A percentile compares a stretch with the other conserved stretches of the same genome.
These are phyloP conservation scores for Daldinia vernicosa DNA, from an alignment of 495 filamentous ascomycete genomes.

Conservation along the genomic window DNA sequence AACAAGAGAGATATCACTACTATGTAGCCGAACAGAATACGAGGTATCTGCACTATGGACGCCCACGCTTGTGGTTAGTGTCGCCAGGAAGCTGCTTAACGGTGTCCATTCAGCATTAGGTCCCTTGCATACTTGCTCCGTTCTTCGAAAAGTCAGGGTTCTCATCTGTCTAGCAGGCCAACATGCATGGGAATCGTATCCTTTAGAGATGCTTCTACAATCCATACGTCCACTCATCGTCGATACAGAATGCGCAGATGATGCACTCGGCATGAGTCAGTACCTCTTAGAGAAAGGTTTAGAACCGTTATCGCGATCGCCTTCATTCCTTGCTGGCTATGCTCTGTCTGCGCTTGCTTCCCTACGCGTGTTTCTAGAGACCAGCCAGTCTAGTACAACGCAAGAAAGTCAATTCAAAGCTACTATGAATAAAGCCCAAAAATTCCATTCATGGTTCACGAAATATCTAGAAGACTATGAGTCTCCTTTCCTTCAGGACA, in stretches of 20 bases:
- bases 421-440: conserved; percentile 71
- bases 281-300: conserved; percentile 80
- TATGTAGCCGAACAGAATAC: conserved; percentile 74
- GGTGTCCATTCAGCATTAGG: conserved; percentile 88
- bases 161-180: conserved; percentile 79
- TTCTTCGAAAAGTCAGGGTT: conserved; percentile 85
- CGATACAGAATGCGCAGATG: conserved; percentile 88
- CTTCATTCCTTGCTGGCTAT: conserved; percentile 81
- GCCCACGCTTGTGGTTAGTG: conserved; percentile 73
- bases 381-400: conserved; percentile 72
- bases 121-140: conserved; percentile 82
- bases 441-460: conserved; percentile 77
- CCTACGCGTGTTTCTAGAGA: conserved; percentile 73
- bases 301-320: conserved; percentile 67
- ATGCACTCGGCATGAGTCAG: conserved; percentile 85
- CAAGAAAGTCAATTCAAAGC: conserved; percentile 77
- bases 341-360: conserved; percentile 78
- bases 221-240: conserved; percentile 80
- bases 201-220: conserved; percentile 90
- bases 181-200: conserved; percentile 76
- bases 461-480: conserved; percentile 66
- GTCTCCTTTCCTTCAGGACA: conserved; percentile 58
- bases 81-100: conserved; percentile 80
- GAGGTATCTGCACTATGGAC: conserved; percentile 78
- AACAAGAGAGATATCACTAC: conserved; percentile 72